These are phyloP conservation scores for Vanilla planifolia DNA, from an alignment of 106 monocot genomes.

Conservation along the genomic window DNA sequence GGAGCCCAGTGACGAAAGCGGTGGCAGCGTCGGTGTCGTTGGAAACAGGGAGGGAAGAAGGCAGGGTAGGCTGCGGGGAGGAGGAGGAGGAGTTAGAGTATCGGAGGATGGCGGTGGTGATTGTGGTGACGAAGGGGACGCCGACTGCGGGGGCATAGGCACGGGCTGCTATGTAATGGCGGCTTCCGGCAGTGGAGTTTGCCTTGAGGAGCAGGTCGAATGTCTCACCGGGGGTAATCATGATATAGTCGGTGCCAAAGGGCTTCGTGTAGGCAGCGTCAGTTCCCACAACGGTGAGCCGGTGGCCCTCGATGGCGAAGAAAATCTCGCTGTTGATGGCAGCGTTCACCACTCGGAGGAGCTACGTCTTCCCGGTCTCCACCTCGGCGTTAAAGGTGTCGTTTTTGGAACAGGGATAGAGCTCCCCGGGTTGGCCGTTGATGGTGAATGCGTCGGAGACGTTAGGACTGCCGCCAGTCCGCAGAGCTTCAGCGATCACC, in stretches of 20 bases:
- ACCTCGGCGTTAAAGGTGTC: conserved; percentile 44
- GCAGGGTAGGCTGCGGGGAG: conserved; percentile 21
- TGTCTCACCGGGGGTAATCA: conserved; percentile 71
- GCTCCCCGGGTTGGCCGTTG: conserved; percentile 62
- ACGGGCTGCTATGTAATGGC: conserved; percentile 60
- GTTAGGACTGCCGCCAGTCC: conserved; percentile 13
- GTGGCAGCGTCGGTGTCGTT: conserved; percentile 52
- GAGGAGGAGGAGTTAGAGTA: conserved; percentile 6
- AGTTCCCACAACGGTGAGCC: conserved; percentile 45
- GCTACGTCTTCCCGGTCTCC: conserved; percentile 36
- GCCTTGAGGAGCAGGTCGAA: conserved; percentile 62
- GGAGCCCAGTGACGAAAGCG: conserved; percentile 39
- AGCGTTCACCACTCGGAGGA: conserved; percentile 78
- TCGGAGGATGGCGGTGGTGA: conserved; percentile 41
- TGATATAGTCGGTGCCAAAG: conserved; percentile 51
- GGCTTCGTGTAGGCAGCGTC: conserved; percentile 74
- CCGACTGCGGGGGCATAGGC: conserved; percentile 23
- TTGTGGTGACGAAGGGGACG: conserved; percentile 35
- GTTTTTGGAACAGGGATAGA: conserved; percentile 44
- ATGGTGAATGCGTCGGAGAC: conserved; percentile 74
- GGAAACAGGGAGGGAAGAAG: conserved; percentile 43
- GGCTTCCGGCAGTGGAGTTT: conserved; percentile 25
- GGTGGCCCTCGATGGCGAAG: conserved; percentile 77
- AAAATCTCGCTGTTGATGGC: conserved; percentile 71
- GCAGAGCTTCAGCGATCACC: conserved; percentile 28